These are phyloP conservation scores for Aspergillus pseudoglaucus DNA, from an alignment of 2,329 filamentous ascomycete species.

Conservation along the genomic window DNA sequence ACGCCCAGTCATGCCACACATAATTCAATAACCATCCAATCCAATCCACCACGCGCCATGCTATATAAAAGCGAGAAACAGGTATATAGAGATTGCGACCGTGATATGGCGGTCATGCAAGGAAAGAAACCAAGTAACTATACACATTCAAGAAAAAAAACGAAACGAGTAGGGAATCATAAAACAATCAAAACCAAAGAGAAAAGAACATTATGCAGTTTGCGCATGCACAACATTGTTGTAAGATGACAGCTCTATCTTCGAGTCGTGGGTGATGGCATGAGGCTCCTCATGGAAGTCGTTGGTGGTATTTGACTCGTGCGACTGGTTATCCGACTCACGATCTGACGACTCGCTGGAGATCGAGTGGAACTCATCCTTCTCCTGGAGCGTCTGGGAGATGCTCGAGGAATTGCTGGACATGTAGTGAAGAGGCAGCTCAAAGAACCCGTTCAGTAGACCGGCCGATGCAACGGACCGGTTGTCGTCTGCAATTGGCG, in stretches of 20 bases:
- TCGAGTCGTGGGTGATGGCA: not conserved
- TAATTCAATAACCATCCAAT: not conserved
- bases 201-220: not conserved
- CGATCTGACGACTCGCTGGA: constrained; percentile 25
- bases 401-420: constrained; percentile 9
- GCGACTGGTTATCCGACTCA: not conserved
- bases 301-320: not conserved
- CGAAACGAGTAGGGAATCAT: not conserved
- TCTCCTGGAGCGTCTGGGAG: constrained; percentile 16
- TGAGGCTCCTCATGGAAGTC: not conserved
- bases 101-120: not conserved
- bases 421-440: constrained; percentile 10
- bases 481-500: constrained; percentile 18
- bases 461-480: constrained; percentile 14
- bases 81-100: not conserved
- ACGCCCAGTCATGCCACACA: not conserved
- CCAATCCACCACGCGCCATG: not conserved
- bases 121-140: not conserved
- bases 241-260: not conserved
- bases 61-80: not conserved
- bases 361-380: constrained; percentile 39
- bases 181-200: not conserved
- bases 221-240: not conserved
- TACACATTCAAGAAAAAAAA: not conserved
- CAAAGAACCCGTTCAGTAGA: constrained; percentile 12